Percentiles rank a stretch among this genome's conserved stretches.
phyloP scores from a whole-genome alignment of 345 rosid genomes.

The Leavenworthia alabamica region DNA sequence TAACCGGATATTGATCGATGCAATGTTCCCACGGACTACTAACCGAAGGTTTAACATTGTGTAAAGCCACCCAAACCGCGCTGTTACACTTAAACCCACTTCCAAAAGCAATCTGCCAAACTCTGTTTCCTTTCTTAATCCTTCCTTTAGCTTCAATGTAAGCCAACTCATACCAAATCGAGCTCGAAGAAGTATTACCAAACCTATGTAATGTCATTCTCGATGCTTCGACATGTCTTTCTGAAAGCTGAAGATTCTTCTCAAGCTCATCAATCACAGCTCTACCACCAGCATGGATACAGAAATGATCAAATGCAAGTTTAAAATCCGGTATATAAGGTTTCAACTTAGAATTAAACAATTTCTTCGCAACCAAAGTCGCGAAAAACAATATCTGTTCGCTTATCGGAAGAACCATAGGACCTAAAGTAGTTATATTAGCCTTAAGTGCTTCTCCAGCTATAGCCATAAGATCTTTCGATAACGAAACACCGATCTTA shows the following conservation, averaged over 20 bases:
- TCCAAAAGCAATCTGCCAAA: too few species aligned
- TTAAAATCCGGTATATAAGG: slow-evolving; percentile 92
- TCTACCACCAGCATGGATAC: too few species aligned
- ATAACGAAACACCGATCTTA: slow-evolving; percentile 76
- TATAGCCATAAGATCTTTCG: slow-evolving; percentile 85
- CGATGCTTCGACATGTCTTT: slow-evolving; percentile 66
- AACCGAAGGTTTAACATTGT: slow-evolving; percentile 49
- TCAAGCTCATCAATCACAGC: slow-evolving; percentile 94
- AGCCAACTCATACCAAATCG: slow-evolving; percentile 92
- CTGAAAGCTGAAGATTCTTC: slow-evolving; percentile 82
- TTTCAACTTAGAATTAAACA: slow-evolving; percentile 56
- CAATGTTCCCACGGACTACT: slow-evolving; percentile 72
- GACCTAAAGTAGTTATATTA: slow-evolving; percentile 82
- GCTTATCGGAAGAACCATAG: slow-evolving; percentile 81
- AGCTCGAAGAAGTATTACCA: slow-evolving; percentile 87
- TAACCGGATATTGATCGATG: slow-evolving; percentile 65
- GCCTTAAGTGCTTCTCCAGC: slow-evolving; percentile 87
- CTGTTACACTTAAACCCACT: too few species aligned
- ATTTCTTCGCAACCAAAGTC: slow-evolving; percentile 56
- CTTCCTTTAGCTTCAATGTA: too few species aligned
- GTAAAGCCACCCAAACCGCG: too few species aligned
- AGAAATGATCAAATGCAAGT: slow-evolving; percentile 86
- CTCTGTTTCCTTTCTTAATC: too few species aligned
- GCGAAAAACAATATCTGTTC: slow-evolving; percentile 80
- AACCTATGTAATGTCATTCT: slow-evolving; percentile 83